Percentiles rank a stretch among this genome's conserved stretches.
These are phyloP conservation scores for Sequoia sempervirens DNA, from an alignment of 75 land plant species.

Conservation along the genomic window DNA sequence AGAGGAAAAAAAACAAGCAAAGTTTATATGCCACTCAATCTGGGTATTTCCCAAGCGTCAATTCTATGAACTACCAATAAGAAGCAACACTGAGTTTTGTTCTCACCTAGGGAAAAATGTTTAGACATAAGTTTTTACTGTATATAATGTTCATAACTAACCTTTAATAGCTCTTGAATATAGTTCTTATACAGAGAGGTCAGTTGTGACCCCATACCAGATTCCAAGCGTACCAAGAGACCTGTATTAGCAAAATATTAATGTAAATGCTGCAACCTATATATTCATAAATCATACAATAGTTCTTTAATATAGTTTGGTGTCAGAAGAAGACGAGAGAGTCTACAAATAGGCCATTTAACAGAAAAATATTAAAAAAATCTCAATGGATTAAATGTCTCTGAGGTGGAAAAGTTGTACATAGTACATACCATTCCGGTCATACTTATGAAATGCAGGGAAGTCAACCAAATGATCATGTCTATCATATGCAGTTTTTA, in stretches of 20 bases:
- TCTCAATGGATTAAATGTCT: neutral
- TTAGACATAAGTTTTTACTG: neutral
- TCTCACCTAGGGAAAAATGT: neutral
- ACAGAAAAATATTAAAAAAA: neutral
- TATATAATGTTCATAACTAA: conserved; percentile 12
- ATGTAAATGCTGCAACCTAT: neutral
- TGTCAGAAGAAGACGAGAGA: neutral
- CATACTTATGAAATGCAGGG: conserved; percentile 55
- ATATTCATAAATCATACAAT: neutral
- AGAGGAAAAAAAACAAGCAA: neutral
- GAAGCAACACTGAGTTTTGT: neutral
- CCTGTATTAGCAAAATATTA: conserved; percentile 35
- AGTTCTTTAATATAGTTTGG: neutral
- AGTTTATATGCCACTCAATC: neutral
- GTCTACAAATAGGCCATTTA: neutral
- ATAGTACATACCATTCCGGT: conserved; percentile 55
- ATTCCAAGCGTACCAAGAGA: conserved; percentile 52
- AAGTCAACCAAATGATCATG: conserved; percentile 60
- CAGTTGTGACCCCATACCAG: conserved; percentile 59
- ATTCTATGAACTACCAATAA: neutral
- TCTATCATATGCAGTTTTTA: conserved; percentile 53
- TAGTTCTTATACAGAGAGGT: conserved; percentile 52
- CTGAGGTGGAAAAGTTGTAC: neutral
- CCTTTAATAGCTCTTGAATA: conserved; percentile 75
- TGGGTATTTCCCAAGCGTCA: neutral